phyloP scores from a whole-genome alignment of 768 basidiomycete species.

The Mycena amicta region DNA sequence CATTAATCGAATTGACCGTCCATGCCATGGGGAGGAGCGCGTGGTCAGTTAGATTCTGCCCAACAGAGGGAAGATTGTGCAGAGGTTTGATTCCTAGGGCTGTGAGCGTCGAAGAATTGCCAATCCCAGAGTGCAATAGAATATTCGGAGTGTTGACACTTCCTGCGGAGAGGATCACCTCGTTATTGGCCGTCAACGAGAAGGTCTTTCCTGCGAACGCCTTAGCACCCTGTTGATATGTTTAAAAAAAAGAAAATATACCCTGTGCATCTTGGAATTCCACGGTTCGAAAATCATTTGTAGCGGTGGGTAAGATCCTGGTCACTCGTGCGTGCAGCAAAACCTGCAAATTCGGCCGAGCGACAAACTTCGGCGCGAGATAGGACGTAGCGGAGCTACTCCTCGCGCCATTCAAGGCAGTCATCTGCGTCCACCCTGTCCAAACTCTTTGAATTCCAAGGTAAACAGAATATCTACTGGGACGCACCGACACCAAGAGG shows the following conservation, averaged over 20 bases:
- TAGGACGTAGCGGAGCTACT: conserved; percentile 22
- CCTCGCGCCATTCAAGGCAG: conserved; percentile 13
- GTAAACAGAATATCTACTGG: neutral
- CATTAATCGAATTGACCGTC: conserved; percentile 13
- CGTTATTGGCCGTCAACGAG: neutral
- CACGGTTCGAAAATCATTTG: conserved; percentile 14
- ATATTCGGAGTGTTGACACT: neutral
- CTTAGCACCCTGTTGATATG: neutral
- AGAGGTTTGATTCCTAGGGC: conserved; percentile 53
- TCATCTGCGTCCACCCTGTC: conserved; percentile 17
- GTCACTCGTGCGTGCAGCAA: conserved; percentile 23
- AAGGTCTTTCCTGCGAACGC: neutral
- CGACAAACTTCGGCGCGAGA: conserved; percentile 11
- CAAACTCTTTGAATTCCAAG: neutral
- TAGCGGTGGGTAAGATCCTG: conserved; percentile 14
- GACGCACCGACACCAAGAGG: conserved; percentile 17
- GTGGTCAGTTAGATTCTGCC: conserved; percentile 28
- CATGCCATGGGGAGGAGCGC: conserved; percentile 16
- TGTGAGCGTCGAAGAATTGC: conserved; percentile 63
- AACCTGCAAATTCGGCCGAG: conserved; percentile 21
- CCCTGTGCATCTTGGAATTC: neutral
- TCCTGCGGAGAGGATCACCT: neutral
- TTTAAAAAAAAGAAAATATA: neutral
- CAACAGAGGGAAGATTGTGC: conserved; percentile 26
- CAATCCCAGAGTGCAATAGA: neutral